These are phyloP conservation scores for Boletus rubescentipes DNA, from an alignment of 768 basidiomycete species.

Conservation along the genomic window DNA sequence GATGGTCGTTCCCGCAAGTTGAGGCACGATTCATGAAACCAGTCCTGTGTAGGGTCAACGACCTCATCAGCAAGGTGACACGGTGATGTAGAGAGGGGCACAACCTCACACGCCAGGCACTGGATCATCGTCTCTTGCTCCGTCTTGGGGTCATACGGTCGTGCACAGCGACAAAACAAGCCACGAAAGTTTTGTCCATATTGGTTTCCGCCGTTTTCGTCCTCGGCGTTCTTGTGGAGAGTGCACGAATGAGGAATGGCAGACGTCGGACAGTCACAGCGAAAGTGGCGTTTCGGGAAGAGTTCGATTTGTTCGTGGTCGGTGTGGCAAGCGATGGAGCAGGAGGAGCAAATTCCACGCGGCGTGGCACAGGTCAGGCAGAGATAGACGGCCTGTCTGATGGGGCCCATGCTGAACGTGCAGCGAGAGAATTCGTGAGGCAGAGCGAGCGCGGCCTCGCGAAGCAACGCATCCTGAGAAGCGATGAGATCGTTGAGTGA, in stretches of 20 bases:
- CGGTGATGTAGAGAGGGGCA: neutral
- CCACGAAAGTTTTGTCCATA: constrained; percentile 77
- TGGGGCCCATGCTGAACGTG: constrained; percentile 55
- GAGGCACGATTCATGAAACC: constrained; percentile 90
- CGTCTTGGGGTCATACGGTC: constrained; percentile 66
- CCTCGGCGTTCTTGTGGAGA: constrained; percentile 54
- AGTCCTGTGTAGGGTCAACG: constrained; percentile 52
- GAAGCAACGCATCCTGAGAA: constrained; percentile 30
- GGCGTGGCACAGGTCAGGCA: constrained; percentile 70
- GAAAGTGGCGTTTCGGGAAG: constrained; percentile 81
- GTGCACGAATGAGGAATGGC: constrained; percentile 61
- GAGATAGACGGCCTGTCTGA: constrained; percentile 80
- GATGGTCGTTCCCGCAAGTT: constrained; percentile 69
- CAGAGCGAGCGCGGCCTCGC: constrained; percentile 48
- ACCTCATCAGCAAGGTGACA: constrained; percentile 2
- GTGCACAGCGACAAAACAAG: constrained; percentile 72
- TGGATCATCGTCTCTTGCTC: constrained; percentile 89
- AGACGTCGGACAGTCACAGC: constrained; percentile 81
- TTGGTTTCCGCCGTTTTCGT: constrained; percentile 54
- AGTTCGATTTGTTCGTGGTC: constrained; percentile 85
- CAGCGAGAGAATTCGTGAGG: constrained; percentile 65
- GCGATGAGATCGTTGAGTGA: constrained; percentile 30
- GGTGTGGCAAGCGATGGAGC: constrained; percentile 84
- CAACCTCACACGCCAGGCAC: constrained; percentile 81
- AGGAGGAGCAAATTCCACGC: constrained; percentile 77